Evolutionary conservation across 345 rosid species (phyloP), one percentile per base, ranked within the genome.

Genomic region (Litchi chinensis): DNA sequence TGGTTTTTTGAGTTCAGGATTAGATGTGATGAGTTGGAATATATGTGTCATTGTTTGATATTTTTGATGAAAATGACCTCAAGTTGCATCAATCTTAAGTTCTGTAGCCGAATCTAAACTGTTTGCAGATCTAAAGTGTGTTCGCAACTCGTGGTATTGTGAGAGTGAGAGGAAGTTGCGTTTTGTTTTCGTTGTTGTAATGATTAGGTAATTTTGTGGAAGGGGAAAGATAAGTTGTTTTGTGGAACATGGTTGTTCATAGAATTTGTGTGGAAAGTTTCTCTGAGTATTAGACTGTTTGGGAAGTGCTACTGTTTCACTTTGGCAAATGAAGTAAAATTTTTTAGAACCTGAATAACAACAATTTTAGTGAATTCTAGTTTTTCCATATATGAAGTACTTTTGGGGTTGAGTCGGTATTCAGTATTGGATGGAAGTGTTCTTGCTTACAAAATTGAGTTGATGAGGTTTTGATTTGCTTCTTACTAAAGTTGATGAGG

Each of bases 391-490:
- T 54, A 54, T 16, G 18, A 60, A 60, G 65, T 60, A 60, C 52
- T 3, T 7, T 60, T 22, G 11, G 26, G 65, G 12, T 60, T 21
- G 26, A 18, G 12, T 60, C 65, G 19, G 28, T 26, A 1, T 26
- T 26, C 28, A 3, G 39, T 19, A 41, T 60, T 22, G 16, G 63
- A 18, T 19, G 19, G 37, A 21, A 16, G 8, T 50, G 12, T 15
- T 57, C 65, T n/a, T 59, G 37, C 67, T 21, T 70, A n/a, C 66
- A 6, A 52, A 37, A 21, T 39, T n/a, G 52, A 3, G 39, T 73
- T 12, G 68, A 19, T 73, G 67, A 57, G 66, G 6, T 73, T 15
- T 13, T 73, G 68, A 41, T 73, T 72, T 72, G 65, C 28, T n/a
- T n/a, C n/a, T n/a, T n/a, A n/a, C n/a, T n/a, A n/a, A n/a, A 3